A percentile compares a stretch with the other conserved stretches of the same genome.
phyloP scores from a whole-genome alignment of 176 grass and related monocot genomes.

The Ananas comosus region DNA sequence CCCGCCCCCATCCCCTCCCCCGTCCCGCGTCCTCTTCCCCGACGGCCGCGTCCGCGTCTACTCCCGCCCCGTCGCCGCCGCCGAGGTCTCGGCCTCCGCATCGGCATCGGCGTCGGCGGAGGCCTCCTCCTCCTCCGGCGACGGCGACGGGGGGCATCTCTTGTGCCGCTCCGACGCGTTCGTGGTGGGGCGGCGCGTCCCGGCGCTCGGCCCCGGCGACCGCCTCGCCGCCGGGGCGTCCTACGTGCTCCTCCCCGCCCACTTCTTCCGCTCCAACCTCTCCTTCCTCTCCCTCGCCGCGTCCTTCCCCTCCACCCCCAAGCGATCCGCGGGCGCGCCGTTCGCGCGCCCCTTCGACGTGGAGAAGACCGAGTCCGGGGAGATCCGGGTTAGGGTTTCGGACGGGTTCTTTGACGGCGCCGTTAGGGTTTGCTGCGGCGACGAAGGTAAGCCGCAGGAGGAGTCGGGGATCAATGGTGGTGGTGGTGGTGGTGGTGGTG shows the following conservation, averaged over 20 bases:
- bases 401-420: slow-evolving; percentile 12
- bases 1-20: background rate
- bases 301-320: background rate
- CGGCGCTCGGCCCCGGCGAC: slow-evolving; percentile 5
- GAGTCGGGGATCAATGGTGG: background rate
- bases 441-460: background rate
- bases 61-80: background rate
- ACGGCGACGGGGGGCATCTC: slow-evolving; percentile 7
- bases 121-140: too few relatives aligned
- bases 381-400: slow-evolving; percentile 10
- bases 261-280: slow-evolving; percentile 13
- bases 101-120: background rate
- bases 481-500: background rate
- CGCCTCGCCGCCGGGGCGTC: slow-evolving; percentile 3
- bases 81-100: slow-evolving; percentile 4
- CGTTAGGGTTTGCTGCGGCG: background rate
- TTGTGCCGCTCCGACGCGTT: slow-evolving; percentile 16
- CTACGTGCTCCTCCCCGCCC: slow-evolving; percentile 22
- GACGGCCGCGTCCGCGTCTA: slow-evolving; percentile 10
- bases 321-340: background rate
- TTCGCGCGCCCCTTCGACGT: slow-evolving; percentile 14
- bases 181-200: slow-evolving; percentile 14
- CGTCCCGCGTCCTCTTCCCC: background rate
- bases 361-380: slow-evolving; percentile 4
- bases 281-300: slow-evolving; percentile 23